These are phyloP conservation scores for Phlebopus sp. DNA, from an alignment of 1,284 basidiomycete genomes.

Conservation along the genomic window DNA sequence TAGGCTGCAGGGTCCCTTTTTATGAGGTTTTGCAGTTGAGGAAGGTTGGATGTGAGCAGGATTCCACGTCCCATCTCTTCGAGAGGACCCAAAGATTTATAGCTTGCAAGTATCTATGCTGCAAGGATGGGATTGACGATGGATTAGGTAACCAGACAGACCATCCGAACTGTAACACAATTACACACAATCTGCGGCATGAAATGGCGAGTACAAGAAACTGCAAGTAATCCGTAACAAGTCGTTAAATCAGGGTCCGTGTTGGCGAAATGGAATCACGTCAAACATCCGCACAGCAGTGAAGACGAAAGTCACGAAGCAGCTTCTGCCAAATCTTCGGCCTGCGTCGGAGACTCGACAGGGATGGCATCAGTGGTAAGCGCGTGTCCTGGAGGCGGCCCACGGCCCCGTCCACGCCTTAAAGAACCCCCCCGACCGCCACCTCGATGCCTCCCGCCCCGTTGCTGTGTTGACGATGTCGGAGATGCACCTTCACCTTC, in stretches of 20 bases:
- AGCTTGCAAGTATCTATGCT: too few species aligned
- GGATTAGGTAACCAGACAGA: too few species aligned
- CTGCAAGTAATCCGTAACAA: not conserved
- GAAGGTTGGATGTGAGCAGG: slow-evolving; percentile 68
- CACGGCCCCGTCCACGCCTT: slow-evolving; percentile 36
- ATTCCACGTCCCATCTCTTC: slow-evolving; percentile 54
- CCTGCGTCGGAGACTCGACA: not conserved
- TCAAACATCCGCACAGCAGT: not conserved
- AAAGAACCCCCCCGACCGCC: slow-evolving; percentile 27
- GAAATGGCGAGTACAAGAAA: not conserved
- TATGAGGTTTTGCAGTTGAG: slow-evolving; percentile 92
- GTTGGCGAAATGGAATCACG: not conserved
- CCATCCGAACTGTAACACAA: too few species aligned
- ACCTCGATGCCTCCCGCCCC: slow-evolving; percentile 30
- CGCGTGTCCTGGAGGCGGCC: slow-evolving; percentile 2
- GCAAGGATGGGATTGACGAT: too few species aligned
- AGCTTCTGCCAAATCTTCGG: not conserved
- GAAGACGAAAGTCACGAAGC: not conserved
- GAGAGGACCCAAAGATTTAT: too few species aligned
- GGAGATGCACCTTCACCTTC: slow-evolving; percentile 1
- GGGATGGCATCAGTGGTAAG: not conserved
- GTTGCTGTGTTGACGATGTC: slow-evolving; percentile 1
- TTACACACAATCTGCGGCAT: too few species aligned
- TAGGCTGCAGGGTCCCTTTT: slow-evolving; percentile 92
- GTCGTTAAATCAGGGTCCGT: not conserved